These are phyloP conservation scores for Corrigiola litoralis DNA, from an alignment of 179 eudicot genomes.

Conservation along the genomic window DNA sequence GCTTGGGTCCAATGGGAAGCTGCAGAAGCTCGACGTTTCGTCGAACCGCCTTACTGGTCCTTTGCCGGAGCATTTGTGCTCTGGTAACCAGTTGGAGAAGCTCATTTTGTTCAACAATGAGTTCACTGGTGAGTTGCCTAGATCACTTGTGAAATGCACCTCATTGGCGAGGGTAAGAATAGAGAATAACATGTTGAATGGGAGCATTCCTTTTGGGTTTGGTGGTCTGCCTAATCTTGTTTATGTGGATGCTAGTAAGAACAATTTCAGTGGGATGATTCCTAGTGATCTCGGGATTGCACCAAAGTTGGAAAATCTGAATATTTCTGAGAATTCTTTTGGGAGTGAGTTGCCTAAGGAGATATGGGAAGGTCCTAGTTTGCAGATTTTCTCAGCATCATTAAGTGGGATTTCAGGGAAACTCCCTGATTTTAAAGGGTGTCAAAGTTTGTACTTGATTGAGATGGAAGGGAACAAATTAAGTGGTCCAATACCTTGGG, in stretches of 20 bases:
- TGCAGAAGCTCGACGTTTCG: constrained; percentile 71
- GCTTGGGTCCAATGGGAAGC: constrained; percentile 52
- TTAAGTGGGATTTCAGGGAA: constrained; percentile 42
- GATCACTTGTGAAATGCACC: constrained; percentile 61
- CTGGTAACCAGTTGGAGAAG: constrained; percentile 45
- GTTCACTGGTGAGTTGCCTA: constrained; percentile 50
- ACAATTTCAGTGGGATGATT: constrained; percentile 56
- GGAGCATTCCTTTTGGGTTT: constrained; percentile 62
- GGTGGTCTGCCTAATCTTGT: constrained; percentile 54
- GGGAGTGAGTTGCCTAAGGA: constrained; percentile 41
- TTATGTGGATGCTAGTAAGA: constrained; percentile 59
- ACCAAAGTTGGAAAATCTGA: constrained; percentile 42
- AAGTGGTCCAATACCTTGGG: constrained; percentile 73
- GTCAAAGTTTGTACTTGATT: constrained; percentile 60
- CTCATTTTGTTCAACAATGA: constrained; percentile 64
- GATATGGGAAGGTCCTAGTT: constrained; percentile 63
- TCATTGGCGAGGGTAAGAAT: constrained; percentile 52
- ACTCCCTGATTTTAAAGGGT: constrained; percentile 73
- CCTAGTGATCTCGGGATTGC: constrained; percentile 68
- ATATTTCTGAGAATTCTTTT: constrained; percentile 52
- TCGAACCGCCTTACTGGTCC: constrained; percentile 64
- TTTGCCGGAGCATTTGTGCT: constrained; percentile 56
- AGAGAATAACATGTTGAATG: constrained; percentile 55
- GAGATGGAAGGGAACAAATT: constrained; percentile 66
- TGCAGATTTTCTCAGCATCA: constrained; percentile 68